Percentiles rank a stretch among this genome's conserved stretches.
Evolutionary conservation across 2,329 filamentous ascomycete genomes (phyloP).

Genomic region (Fusarium torulosum): DNA sequence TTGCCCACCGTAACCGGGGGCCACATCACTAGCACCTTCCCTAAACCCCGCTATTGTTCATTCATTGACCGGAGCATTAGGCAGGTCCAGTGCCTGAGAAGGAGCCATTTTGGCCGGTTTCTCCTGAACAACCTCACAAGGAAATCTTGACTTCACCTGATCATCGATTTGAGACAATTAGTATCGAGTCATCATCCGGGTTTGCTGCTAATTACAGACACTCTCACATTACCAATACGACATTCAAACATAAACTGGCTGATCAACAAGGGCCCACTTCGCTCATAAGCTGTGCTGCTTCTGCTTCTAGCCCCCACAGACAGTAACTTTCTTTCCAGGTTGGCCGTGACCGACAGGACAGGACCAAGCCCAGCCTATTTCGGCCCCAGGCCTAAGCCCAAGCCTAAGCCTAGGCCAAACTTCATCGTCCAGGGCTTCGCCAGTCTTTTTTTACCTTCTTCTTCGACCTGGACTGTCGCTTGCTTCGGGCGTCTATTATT

Average conservation of each 20-base stretch:
- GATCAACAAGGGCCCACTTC: constrained; percentile 34
- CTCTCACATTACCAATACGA: background rate
- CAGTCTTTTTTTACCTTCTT: constrained; percentile 39
- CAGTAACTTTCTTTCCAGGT: constrained; percentile 13
- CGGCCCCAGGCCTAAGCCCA: constrained; percentile 33
- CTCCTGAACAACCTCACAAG: background rate
- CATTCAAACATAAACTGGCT: constrained; percentile 28
- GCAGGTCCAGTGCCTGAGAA: constrained; percentile 1
- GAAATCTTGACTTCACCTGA: background rate
- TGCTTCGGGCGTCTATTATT: constrained; percentile 33
- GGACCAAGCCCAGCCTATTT: constrained; percentile 43
- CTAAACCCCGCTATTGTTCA: constrained; percentile 37
- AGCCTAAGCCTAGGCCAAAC: constrained; percentile 44
- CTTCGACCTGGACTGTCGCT: constrained; percentile 21
- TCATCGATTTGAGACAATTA: background rate
- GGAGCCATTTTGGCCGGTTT: background rate
- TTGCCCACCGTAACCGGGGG: constrained; percentile 32
- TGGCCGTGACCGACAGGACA: constrained; percentile 1
- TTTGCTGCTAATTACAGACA: background rate
- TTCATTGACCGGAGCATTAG: constrained; percentile 12
- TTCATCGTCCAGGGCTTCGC: constrained; percentile 46
- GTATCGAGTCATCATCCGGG: background rate
- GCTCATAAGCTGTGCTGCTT: constrained; percentile 23
- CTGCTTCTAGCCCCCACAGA: constrained; percentile 22
- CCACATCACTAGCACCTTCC: constrained; percentile 24